A percentile compares a stretch with the other conserved stretches of the same genome.
Conservation (phyloP, 2,329 filamentous ascomycete genomes). For the Hymenoscyphus albidus region DNA sequence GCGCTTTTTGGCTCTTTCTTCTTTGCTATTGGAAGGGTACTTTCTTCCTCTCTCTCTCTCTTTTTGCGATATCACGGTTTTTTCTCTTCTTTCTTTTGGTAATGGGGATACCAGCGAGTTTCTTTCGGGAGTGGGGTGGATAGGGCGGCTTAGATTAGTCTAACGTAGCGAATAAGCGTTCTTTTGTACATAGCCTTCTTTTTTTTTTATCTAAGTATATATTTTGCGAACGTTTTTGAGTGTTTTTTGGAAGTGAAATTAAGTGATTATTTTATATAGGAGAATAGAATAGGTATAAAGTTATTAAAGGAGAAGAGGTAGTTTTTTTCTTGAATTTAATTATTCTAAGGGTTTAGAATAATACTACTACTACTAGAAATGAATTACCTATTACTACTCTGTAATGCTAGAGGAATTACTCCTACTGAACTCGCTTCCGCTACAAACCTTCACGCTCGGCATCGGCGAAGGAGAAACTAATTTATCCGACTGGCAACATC, state of each 20-base stretch:
- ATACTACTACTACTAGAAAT: not conserved
- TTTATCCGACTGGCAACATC: not conserved
- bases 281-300: not conserved
- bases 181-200: not conserved
- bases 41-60: not conserved
- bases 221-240: not conserved
- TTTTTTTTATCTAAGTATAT: not conserved
- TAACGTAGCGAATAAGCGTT: not conserved
- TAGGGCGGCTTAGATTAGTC: not conserved
- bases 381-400: too few relatives aligned
- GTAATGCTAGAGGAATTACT: too few relatives aligned
- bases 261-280: too few relatives aligned
- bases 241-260: not conserved
- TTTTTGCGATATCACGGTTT: not conserved
- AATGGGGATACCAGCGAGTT: slow-evolving; percentile 1
- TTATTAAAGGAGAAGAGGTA: not conserved
- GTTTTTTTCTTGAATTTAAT: not conserved
- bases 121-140: not conserved
- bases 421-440: not conserved
- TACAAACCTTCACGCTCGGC: not conserved
- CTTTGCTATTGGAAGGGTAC: not conserved
- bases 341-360: not conserved
- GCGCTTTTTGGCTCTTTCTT: not conserved
- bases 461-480: not conserved
- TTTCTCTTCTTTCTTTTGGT: not conserved